A percentile compares a stretch with the other conserved stretches of the same genome.
Evolutionary conservation across 140 eudicot species (phyloP).

Genomic region (Stevia rebaudiana): DNA sequence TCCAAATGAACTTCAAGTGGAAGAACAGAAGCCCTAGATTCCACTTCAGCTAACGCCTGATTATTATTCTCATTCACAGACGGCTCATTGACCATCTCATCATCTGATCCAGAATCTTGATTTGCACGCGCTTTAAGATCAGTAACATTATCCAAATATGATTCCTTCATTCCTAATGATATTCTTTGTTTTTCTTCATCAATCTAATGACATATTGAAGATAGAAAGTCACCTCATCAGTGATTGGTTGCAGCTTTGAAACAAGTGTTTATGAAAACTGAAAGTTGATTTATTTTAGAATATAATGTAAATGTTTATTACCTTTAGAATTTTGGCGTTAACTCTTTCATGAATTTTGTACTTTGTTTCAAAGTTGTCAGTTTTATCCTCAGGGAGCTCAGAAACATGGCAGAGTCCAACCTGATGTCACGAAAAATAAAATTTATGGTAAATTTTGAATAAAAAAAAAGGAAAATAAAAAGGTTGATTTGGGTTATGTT

Average conservation of each 20-base stretch:
- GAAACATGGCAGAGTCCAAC: constrained; percentile 88
- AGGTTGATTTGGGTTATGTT: not conserved
- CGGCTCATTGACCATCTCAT: constrained; percentile 19
- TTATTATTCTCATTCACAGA: constrained; percentile 31
- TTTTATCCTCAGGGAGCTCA: constrained; percentile 74
- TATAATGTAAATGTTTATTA: constrained; percentile 3
- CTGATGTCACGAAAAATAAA: constrained; percentile 27
- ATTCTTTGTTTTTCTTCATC: constrained; percentile 69
- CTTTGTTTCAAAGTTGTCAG: constrained; percentile 42
- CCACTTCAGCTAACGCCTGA: constrained; percentile 44
- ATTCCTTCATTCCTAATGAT: constrained; percentile 78
- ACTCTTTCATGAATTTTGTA: constrained; percentile 71
- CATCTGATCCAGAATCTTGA: constrained; percentile 20
- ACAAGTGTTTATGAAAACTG: not conserved
- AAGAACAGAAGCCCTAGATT: constrained; percentile 74
- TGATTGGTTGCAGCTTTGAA: constrained; percentile 1
- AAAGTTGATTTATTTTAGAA: not conserved
- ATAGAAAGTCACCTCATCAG: not conserved
- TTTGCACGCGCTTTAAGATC: constrained; percentile 19
- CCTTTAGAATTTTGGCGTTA: constrained; percentile 75
- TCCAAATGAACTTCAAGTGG: constrained; percentile 85
- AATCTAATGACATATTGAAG: constrained; percentile 38
- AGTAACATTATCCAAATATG: constrained; percentile 39
- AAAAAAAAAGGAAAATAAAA: not conserved
- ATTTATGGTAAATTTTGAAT: not conserved